phyloP scores from a whole-genome alignment of 2,329 filamentous ascomycete species.

The Celoporthe dispersa region DNA sequence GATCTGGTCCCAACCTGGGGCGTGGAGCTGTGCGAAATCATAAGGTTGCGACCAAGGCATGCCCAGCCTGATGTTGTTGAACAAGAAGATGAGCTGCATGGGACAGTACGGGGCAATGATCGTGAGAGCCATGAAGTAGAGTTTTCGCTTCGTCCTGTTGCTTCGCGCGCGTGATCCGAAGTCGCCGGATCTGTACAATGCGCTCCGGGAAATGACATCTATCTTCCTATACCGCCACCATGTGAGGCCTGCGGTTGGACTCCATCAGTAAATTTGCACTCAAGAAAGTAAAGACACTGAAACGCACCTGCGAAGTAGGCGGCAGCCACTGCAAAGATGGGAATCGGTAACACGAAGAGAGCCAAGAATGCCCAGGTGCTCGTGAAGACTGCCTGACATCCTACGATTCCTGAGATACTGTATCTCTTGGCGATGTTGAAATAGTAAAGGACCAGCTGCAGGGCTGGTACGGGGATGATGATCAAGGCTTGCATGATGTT shows the following conservation, averaged over 20 bases:
- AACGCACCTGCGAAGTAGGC: slow-evolving; percentile 54
- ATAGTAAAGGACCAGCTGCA: slow-evolving; percentile 54
- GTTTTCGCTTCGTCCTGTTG: slow-evolving; percentile 53
- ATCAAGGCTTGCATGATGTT: slow-evolving; percentile 54
- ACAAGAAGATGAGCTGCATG: slow-evolving; percentile 47
- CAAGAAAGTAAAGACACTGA: neutral
- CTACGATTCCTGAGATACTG: slow-evolving; percentile 52
- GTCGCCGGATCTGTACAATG: slow-evolving; percentile 43
- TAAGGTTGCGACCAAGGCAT: slow-evolving; percentile 42
- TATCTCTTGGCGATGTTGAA: slow-evolving; percentile 54
- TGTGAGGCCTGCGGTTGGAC: slow-evolving; percentile 19
- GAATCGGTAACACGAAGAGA: slow-evolving; percentile 53
- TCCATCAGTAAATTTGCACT: neutral
- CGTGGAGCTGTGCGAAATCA: slow-evolving; percentile 48
- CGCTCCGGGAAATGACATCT: slow-evolving; percentile 45
- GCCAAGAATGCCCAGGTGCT: slow-evolving; percentile 53
- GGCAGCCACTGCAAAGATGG: slow-evolving; percentile 48
- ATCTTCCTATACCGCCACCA: slow-evolving; percentile 50
- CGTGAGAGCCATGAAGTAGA: slow-evolving; percentile 59
- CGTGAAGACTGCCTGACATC: slow-evolving; percentile 52
- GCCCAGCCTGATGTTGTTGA: slow-evolving; percentile 45
- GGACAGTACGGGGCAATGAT: slow-evolving; percentile 59
- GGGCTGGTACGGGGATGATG: slow-evolving; percentile 57
- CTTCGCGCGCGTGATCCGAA: slow-evolving; percentile 47
- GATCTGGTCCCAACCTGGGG: slow-evolving; percentile 52